Conservation (phyloP, 78 protist species). For the Speleostelium caveatum region DNA sequence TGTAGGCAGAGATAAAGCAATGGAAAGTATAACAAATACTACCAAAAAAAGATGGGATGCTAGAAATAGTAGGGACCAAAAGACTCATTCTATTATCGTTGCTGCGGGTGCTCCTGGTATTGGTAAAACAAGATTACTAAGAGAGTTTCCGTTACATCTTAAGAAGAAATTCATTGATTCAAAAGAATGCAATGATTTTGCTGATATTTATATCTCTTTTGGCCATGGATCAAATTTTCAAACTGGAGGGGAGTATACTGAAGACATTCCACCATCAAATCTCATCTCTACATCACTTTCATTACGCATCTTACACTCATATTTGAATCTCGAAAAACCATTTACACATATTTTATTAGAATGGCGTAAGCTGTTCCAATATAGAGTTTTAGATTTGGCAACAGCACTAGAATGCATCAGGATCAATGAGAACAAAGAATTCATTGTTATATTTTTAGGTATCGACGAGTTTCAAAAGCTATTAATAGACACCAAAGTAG, state of each 20-base stretch:
- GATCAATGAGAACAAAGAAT: neutral
- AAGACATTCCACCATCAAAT: too few relatives aligned
- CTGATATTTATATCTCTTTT: neutral
- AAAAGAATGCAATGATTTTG: neutral
- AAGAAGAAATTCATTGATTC: too few relatives aligned
- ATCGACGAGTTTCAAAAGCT: constrained; percentile 3
- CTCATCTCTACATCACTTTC: neutral
- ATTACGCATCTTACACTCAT: neutral
- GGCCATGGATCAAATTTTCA: neutral
- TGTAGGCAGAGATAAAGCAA: too few relatives aligned
- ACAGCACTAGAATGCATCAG: neutral
- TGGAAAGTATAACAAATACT: too few relatives aligned
- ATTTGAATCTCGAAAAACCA: neutral
- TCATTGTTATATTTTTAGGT: neutral
- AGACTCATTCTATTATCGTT: neutral
- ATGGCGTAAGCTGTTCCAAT: neutral
- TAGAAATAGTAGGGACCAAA: too few relatives aligned
- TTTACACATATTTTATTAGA: neutral
- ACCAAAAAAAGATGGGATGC: too few relatives aligned
- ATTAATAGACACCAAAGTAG: neutral
- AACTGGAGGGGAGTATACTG: neutral
- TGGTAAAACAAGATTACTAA: constrained; percentile 5
- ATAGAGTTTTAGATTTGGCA: neutral
- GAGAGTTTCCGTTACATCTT: neutral
- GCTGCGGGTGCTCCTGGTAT: constrained; percentile 17